These are phyloP conservation scores for Silene noctiflora DNA, from an alignment of 179 eudicot species.

Conservation along the genomic window DNA sequence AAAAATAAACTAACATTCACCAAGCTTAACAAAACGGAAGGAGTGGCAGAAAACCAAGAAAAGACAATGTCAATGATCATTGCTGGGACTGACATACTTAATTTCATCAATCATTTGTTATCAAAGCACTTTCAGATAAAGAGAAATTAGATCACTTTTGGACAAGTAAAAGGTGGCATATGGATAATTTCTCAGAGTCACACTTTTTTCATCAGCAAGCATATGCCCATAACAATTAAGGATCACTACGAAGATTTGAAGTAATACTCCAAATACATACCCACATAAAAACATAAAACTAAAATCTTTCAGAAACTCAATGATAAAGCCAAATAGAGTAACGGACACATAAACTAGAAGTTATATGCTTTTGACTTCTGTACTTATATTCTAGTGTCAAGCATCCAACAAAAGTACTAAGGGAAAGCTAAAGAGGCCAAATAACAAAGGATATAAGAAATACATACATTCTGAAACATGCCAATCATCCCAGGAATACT, in stretches of 20 bases:
- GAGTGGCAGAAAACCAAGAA: neutral
- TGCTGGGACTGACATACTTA: neutral
- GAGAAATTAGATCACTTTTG: neutral
- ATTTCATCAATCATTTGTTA: neutral
- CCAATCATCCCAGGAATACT: slow-evolving; percentile 99
- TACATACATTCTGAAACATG: slow-evolving; percentile 91
- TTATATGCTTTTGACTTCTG: neutral
- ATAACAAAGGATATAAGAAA: neutral
- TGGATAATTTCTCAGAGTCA: neutral
- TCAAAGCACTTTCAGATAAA: slow-evolving; percentile 1
- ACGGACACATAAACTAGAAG: too few species aligned
- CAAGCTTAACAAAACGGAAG: neutral
- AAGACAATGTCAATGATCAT: neutral
- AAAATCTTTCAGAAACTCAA: too few species aligned
- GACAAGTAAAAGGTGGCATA: too few species aligned
- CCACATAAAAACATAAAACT: neutral
- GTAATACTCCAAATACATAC: neutral
- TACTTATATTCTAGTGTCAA: neutral
- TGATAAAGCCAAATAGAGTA: too few species aligned
- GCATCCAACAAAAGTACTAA: neutral
- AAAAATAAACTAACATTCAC: neutral
- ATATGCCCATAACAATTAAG: neutral
- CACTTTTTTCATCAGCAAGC: neutral
- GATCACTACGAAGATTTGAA: neutral
- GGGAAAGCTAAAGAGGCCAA: neutral